phyloP scores from a whole-genome alignment of 2,329 filamentous ascomycete species.

The Talaromyces pinophilus region DNA sequence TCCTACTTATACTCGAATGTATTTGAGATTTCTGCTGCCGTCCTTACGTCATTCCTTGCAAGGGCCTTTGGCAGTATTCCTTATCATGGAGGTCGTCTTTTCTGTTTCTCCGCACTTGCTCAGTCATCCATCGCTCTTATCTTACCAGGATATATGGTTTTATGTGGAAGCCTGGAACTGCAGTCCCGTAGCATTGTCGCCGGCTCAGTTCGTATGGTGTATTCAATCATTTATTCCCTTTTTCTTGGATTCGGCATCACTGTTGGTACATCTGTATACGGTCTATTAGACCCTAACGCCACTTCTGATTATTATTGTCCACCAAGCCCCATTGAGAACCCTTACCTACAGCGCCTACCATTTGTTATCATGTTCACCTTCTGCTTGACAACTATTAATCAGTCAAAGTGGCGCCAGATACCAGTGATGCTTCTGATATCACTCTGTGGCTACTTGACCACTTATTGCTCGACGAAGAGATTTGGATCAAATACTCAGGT shows the following conservation, averaged over 20 bases:
- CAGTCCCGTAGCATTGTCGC: conserved; percentile 70
- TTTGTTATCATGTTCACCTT: conserved; percentile 76
- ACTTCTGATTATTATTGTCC: conserved; percentile 53
- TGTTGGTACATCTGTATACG: conserved; percentile 65
- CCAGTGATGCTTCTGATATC: conserved; percentile 77
- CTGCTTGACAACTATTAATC: conserved; percentile 77
- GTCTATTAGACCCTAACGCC: conserved; percentile 59
- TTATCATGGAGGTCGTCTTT: conserved; percentile 52
- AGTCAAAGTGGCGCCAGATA: conserved; percentile 77
- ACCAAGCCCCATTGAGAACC: conserved; percentile 54
- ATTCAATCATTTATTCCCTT: conserved; percentile 72
- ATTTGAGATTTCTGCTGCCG: conserved; percentile 65
- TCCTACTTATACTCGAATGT: conserved; percentile 70
- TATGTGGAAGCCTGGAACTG: conserved; percentile 64
- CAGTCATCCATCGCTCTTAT: conserved; percentile 74
- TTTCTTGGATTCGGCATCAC: conserved; percentile 74
- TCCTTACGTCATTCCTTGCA: conserved; percentile 69
- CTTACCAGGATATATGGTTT: conserved; percentile 67
- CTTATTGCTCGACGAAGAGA: conserved; percentile 69
- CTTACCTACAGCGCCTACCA: conserved; percentile 60
- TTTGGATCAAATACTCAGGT: conserved; percentile 74
- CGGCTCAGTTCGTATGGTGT: conserved; percentile 74
- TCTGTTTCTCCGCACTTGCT: conserved; percentile 72
- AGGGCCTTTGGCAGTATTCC: conserved; percentile 68
- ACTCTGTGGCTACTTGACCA: conserved; percentile 73